These are phyloP conservation scores for Luffa acutangula DNA, from an alignment of 306 rosid species.

Conservation along the genomic window DNA sequence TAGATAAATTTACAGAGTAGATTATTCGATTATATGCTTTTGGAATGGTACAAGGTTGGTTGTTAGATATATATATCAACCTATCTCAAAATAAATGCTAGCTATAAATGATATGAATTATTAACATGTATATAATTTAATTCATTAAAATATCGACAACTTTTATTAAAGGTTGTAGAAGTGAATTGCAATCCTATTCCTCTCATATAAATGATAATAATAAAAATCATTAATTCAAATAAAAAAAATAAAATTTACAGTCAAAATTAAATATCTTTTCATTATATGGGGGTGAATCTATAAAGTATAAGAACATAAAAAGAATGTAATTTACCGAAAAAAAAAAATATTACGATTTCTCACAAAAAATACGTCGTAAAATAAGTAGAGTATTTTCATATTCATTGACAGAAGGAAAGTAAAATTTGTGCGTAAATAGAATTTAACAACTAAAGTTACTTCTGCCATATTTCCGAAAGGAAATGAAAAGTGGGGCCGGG, in stretches of 20 bases:
- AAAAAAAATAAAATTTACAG: neutral
- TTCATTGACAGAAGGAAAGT: neutral
- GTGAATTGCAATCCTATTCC: no score
- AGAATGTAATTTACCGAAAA: neutral
- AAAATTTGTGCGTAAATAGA: neutral
- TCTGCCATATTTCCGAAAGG: neutral
- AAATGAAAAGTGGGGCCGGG: neutral
- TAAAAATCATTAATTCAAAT: neutral
- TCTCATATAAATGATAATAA: no score
- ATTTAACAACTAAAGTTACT: neutral
- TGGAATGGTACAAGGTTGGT: neutral
- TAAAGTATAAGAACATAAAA: neutral
- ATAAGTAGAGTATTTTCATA: neutral
- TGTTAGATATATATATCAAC: neutral
- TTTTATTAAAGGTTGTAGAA: no score
- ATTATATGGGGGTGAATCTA: neutral
- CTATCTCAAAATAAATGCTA: neutral
- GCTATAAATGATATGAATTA: neutral
- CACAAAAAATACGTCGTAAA: neutral
- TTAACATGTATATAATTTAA: neutral
- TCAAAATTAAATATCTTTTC: neutral
- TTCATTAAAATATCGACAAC: neutral
- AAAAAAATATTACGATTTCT: no score
- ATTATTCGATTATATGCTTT: neutral
- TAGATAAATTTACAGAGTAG: neutral